Evolutionary conservation across 2,329 filamentous ascomycete species (phyloP), one percentile per base, ranked within the genome.

Genomic region (Biscogniauxia marginata): DNA sequence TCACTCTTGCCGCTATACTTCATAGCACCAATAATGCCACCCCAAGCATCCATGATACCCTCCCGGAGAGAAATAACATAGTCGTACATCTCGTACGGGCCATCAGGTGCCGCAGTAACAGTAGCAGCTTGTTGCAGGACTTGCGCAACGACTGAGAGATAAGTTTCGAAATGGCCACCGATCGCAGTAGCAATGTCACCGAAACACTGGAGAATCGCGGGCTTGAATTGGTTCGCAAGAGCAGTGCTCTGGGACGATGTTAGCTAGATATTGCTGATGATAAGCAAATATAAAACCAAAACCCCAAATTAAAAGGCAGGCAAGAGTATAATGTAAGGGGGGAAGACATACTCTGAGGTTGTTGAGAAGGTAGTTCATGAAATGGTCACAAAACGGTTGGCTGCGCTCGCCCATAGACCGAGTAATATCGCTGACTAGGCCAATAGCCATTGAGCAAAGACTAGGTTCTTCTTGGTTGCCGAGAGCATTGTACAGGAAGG

Each of bases 1-100:
- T 74, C 75, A 89, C 88, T 86, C 80, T 93, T 93, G 69, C 79
- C 79, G 69, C 88, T 90, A 51, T 82, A 77, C 80, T 95, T 96
- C 88, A 98, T 92, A 52, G 95, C 92, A 73, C 93, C 87, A 70
- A 99, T 92, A 64, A 96, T 95, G 64, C 95, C 95, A 68, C 93
- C 92, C 93, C 96, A 99, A 30, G 95, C 95, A 80, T 99, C 95
- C 88, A 98, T 96, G 65, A 99, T 98, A 65, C 93, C 95, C 72
- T 99, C 96, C 53, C 95, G 88, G 49, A 99, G 83, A 19, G 93
- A 96, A 62, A 96, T 85, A 65, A 99, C 88, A 72, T 99, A 99
- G 75, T 98, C 93, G 56, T 93, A 88, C 89, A 98, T 96, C 76
- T 99, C 95, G 67, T 93, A 95, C 50, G 89, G 90, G 57, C 89